Base-by-base conservation (phyloP, 2,329 filamentous ascomycete genomes). In the Pyricularia pennisetigena region DNA sequence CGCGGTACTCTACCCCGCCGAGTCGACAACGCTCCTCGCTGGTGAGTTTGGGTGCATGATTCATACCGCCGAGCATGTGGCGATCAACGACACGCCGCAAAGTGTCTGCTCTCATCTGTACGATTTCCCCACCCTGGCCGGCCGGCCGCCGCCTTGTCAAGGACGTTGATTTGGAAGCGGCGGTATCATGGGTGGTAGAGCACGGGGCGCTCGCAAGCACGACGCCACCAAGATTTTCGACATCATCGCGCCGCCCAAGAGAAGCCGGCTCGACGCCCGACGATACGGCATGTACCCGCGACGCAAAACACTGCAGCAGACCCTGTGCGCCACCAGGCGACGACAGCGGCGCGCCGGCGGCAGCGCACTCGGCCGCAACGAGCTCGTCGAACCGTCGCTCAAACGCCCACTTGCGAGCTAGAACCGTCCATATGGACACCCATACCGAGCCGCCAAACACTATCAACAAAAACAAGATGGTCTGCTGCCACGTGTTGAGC, bases 401-500 rank as follows among this genome's bases (percentile, higher is more conserved):
- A 72, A 91, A 91, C 9, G 85, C 86, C 71, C 81, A 80, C 72
- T 85, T 86, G 32, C 88, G 82, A 7, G 89, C 82, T 66, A 83
- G 76, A 2, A 91, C 83, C 1, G 90, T 88, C 69, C 85, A 86
- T 7, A 86, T 84, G 4, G 85, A 88, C 2, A 91, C 86, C 72
- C 87, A 86, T 32, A 90, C 86, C 2, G 86, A 82, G 68, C 86
- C 86, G 3, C 89, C 89, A 8, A 89, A 75, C 32, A 90, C 79
- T 69, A 91, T 87, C 62, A 90, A 79, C 2, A 87, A 68, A 73
- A 88, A 90, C 5, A 91, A 80, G 14, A 90, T 76, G 24, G 84
- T 76, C 73, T 92, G 89, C 74, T 92, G 89, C 73, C 87, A 88
- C 2, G 85, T 87, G 54, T 87, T 90, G 74, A 91, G 77, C 65